Percentiles rank a stretch among this genome's conserved stretches.
Conservation (phyloP, 768 basidiomycete species). For the Termitomyces heimii region DNA sequence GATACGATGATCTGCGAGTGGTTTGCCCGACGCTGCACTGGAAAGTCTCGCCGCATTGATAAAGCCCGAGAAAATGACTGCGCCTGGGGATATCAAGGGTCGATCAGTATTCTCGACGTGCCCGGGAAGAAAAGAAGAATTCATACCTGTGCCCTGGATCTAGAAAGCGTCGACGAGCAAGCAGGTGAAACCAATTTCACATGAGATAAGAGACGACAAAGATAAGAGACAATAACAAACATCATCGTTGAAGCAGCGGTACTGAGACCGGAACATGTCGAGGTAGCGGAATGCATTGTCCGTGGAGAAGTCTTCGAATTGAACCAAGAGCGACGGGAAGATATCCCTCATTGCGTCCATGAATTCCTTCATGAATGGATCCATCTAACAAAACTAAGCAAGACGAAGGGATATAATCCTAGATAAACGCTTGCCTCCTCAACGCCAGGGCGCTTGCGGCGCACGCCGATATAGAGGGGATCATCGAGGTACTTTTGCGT, state of each 20-base stretch:
- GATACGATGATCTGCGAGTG: constrained; percentile 71
- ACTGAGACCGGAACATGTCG: constrained; percentile 50
- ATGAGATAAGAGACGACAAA: constrained; percentile 4
- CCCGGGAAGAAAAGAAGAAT: not conserved
- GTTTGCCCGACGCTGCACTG: constrained; percentile 43
- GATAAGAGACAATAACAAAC: constrained; percentile 37
- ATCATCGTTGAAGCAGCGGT: constrained; percentile 70
- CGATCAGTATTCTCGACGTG: constrained; percentile 6
- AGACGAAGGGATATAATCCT: not conserved
- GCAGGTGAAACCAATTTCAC: not conserved
- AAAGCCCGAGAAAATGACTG: constrained; percentile 72
- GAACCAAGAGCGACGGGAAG: constrained; percentile 65
- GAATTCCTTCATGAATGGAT: constrained; percentile 72
- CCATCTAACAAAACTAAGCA: constrained; percentile 39
- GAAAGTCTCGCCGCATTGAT: constrained; percentile 64
- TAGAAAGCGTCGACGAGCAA: constrained; percentile 16
- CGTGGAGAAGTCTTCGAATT: constrained; percentile 75
- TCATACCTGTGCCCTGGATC: constrained; percentile 59
- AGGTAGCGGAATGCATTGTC: constrained; percentile 76
- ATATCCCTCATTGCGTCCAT: constrained; percentile 61
- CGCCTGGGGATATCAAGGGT: constrained; percentile 29
- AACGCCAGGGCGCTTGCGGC: constrained; percentile 42
- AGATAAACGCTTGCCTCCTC: constrained; percentile 28
- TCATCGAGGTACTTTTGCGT: constrained; percentile 60
- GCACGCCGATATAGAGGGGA: constrained; percentile 71